phyloP scores from a whole-genome alignment of 257 asterid species.

The Catharanthus roseus region DNA sequence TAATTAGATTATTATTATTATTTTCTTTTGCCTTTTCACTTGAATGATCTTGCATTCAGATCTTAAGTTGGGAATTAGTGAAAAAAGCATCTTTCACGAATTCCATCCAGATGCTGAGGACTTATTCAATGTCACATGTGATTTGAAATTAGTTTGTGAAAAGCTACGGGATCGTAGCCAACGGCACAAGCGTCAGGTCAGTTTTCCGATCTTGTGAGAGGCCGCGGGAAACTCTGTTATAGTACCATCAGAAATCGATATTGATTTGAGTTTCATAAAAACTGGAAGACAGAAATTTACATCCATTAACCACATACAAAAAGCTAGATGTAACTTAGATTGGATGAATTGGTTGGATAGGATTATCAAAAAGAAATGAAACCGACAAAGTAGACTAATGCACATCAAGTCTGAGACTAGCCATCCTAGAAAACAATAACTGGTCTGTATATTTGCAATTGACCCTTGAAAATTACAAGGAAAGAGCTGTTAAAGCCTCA shows the following conservation, averaged over 20 bases:
- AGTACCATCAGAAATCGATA: not conserved
- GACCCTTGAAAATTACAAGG: not conserved
- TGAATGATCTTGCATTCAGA: conserved; percentile 33
- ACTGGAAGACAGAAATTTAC: not conserved
- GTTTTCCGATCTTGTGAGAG: conserved; percentile 6
- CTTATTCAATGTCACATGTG: conserved; percentile 95
- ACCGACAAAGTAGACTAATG: not conserved
- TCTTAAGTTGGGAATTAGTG: conserved; percentile 93
- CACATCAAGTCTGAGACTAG: not conserved
- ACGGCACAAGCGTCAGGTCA: conserved; percentile 91
- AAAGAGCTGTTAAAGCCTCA: not conserved
- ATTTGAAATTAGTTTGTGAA: conserved; percentile 83
- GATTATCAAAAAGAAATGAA: not conserved
- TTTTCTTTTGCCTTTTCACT: not conserved
- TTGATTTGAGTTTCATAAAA: too few species aligned
- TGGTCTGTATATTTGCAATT: not conserved
- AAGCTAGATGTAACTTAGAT: not conserved
- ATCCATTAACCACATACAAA: not conserved
- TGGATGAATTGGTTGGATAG: not conserved
- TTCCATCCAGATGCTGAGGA: conserved; percentile 99
- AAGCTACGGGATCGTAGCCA: conserved; percentile 77
- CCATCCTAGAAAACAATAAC: not conserved
- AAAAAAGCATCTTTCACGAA: conserved; percentile 90
- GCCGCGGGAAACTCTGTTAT: not conserved
- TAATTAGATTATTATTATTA: not conserved